phyloP scores from a whole-genome alignment of 768 basidiomycete species.

The Russula griseocarnosa region DNA sequence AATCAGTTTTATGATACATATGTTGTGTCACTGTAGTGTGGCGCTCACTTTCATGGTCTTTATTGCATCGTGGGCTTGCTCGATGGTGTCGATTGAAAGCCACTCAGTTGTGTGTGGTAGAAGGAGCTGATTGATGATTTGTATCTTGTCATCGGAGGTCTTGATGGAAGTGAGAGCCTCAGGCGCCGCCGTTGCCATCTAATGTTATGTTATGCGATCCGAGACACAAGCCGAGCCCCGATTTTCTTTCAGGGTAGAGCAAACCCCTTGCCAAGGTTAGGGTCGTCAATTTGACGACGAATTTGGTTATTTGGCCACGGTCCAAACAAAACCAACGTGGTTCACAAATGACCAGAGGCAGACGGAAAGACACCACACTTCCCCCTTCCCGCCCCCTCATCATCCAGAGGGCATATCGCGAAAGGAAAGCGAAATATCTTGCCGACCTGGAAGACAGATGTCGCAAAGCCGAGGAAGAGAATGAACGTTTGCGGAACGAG shows the following conservation, averaged over 20 bases:
- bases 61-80: conserved; percentile 90
- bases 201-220: conserved; percentile 9
- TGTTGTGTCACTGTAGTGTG: too few relatives aligned
- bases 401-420: conserved; percentile 27
- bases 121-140: conserved; percentile 88
- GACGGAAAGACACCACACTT: conserved; percentile 25
- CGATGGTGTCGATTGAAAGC: conserved; percentile 60
- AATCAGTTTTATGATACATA: not conserved
- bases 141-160: conserved; percentile 50
- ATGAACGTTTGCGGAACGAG: conserved; percentile 21
- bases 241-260: not conserved
- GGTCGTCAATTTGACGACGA: conserved; percentile 14
- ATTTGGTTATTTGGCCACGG: conserved; percentile 14
- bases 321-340: not conserved
- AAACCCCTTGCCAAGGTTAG: conserved; percentile 5
- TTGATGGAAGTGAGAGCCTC: conserved; percentile 40
- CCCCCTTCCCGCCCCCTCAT: conserved; percentile 22
- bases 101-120: conserved; percentile 72
- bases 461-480: conserved; percentile 26
- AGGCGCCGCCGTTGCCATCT: conserved; percentile 12
- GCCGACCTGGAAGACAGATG: conserved; percentile 25
- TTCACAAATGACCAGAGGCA: conserved; percentile 24
- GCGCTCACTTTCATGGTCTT: conserved; percentile 83
- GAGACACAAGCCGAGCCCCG: too few relatives aligned
- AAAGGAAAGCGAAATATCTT: conserved; percentile 24